A percentile compares a stretch with the other conserved stretches of the same genome.
phyloP scores from a whole-genome alignment of 305 asterid genomes.

The Fraxinus albicans region DNA sequence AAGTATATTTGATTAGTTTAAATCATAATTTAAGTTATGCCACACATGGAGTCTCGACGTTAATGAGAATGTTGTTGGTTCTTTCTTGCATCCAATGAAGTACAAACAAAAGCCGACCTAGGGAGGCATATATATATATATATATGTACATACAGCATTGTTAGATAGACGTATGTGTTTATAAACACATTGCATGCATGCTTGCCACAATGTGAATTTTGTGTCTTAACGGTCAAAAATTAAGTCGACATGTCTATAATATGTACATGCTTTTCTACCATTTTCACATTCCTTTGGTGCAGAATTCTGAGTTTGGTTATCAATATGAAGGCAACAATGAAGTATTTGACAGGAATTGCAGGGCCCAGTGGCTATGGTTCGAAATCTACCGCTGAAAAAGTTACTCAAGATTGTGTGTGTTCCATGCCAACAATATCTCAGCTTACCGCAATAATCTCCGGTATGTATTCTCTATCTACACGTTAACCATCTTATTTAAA shows the following conservation, averaged over 20 bases:
- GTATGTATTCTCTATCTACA: conserved; percentile 27
- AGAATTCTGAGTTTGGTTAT: conserved; percentile 33
- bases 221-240: neutral
- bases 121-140: neutral
- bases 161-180: neutral
- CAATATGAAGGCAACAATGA: conserved; percentile 63
- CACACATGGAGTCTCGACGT: too few relatives aligned
- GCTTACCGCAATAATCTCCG: conserved; percentile 88
- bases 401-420: conserved; percentile 42
- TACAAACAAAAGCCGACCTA: neutral
- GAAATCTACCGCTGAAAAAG: conserved; percentile 69
- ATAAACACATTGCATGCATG: neutral
- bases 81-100: neutral
- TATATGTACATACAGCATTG: too few relatives aligned
- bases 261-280: conserved; percentile 48
- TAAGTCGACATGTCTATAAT: conserved; percentile 44
- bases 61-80: neutral
- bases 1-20: too few relatives aligned
- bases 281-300: conserved; percentile 33
- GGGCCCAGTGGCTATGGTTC: conserved; percentile 92
- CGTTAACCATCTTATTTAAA: neutral
- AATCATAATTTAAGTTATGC: too few relatives aligned
- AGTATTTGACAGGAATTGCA: conserved; percentile 74
- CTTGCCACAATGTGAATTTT: neutral
- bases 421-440: conserved; percentile 25